Conservation (phyloP, 1,284 basidiomycete genomes). For the Boletellus sp. region DNA sequence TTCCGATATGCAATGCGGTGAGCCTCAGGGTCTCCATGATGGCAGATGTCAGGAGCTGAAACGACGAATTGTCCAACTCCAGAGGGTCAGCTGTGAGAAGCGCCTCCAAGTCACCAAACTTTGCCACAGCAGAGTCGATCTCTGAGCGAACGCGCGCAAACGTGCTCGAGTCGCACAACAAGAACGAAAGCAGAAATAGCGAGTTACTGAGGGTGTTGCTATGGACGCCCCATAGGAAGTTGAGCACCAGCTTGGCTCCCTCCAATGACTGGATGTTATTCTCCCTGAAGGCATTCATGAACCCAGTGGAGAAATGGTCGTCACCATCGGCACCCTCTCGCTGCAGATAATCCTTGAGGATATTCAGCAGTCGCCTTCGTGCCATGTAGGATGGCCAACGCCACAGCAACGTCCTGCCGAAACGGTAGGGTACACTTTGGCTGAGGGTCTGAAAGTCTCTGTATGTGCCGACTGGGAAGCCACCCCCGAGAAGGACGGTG, state of each 20-base stretch:
- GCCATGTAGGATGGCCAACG: constrained; percentile 18
- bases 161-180: constrained; percentile 14
- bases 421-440: constrained; percentile 20
- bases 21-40: constrained; percentile 30
- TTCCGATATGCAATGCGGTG: constrained; percentile 13
- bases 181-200: constrained; percentile 19
- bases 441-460: constrained; percentile 22
- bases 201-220: constrained; percentile 21
- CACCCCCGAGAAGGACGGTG: constrained; percentile 14
- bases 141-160: constrained; percentile 21
- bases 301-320: constrained; percentile 9
- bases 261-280: constrained; percentile 19
- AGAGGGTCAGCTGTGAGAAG: constrained; percentile 14
- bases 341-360: constrained; percentile 15
- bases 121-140: constrained; percentile 18
- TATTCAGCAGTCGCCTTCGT: constrained; percentile 8
- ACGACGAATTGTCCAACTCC: constrained; percentile 17
- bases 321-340: constrained; percentile 5
- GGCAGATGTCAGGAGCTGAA: constrained; percentile 26
- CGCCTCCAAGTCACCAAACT: constrained; percentile 9
- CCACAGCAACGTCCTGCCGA: constrained; percentile 15
- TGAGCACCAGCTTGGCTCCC: constrained; percentile 21
- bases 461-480: constrained; percentile 19
- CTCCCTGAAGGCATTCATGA: constrained; percentile 16
- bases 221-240: constrained; percentile 27